These are phyloP conservation scores for Mycena indigotica DNA, from an alignment of 768 basidiomycete species.

Conservation along the genomic window DNA sequence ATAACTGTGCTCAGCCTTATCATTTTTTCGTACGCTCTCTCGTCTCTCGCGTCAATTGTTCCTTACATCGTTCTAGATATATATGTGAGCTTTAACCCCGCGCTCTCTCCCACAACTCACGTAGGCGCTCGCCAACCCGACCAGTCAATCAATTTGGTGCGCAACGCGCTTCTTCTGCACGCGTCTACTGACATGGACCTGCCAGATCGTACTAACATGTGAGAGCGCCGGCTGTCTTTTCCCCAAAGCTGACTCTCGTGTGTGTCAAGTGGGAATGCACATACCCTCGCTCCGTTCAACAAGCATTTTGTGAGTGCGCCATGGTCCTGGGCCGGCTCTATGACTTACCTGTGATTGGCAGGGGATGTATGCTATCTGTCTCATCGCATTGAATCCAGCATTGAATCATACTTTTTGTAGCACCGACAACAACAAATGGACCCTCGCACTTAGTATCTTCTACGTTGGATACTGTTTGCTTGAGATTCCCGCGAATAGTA, in stretches of 20 bases:
- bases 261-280: constrained; percentile 52
- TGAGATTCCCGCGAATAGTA: constrained; percentile 61
- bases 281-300: constrained; percentile 55
- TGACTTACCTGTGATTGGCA: constrained; percentile 18
- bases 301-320: constrained; percentile 46
- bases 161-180: constrained; percentile 3
- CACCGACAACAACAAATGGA: constrained; percentile 57
- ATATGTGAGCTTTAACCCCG: constrained; percentile 42
- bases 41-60: not conserved
- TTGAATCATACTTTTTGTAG: not conserved
- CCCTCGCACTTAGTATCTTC: constrained; percentile 57
- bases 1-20: constrained; percentile 52
- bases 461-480: constrained; percentile 63
- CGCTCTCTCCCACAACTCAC: constrained; percentile 12
- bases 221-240: constrained; percentile 10
- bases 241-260: not conserved
- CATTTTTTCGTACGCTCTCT: constrained; percentile 48
- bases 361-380: constrained; percentile 39
- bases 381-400: not conserved
- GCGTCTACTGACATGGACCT: not conserved
- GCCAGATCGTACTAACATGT: constrained; percentile 62
- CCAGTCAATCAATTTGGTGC: constrained; percentile 52
- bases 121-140: constrained; percentile 17
- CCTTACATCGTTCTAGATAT: constrained; percentile 36
- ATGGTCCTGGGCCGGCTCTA: not conserved